phyloP scores from a whole-genome alignment of 768 basidiomycete genomes.

The Lactarius quietus region DNA sequence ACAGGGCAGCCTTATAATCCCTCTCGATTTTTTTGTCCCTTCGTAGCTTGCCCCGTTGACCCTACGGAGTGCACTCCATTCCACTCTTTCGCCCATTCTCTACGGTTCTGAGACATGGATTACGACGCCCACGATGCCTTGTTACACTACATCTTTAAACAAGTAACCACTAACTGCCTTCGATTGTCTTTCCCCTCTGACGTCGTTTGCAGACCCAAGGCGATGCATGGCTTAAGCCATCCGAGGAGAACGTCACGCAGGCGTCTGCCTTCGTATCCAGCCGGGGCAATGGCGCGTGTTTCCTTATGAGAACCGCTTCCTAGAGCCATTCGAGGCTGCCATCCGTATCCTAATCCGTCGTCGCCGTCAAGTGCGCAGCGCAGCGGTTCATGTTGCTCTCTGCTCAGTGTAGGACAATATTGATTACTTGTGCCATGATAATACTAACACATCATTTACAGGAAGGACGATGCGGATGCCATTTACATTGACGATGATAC shows the following conservation, averaged over 20 bases:
- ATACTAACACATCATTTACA: constrained; percentile 30
- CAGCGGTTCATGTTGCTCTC: constrained; percentile 76
- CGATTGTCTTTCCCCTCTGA: constrained; percentile 14
- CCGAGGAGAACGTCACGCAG: constrained; percentile 78
- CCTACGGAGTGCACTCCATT: constrained; percentile 11
- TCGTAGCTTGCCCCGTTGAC: constrained; percentile 22
- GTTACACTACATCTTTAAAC: constrained; percentile 75
- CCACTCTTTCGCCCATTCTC: background rate
- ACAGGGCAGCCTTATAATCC: constrained; percentile 4
- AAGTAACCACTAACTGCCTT: constrained; percentile 39
- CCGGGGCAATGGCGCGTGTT: constrained; percentile 73
- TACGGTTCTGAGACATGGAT: constrained; percentile 57
- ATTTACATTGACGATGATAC: constrained; percentile 77
- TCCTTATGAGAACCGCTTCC: constrained; percentile 78
- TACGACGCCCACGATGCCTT: constrained; percentile 80
- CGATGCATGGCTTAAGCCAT: constrained; percentile 83
- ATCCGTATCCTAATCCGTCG: constrained; percentile 72
- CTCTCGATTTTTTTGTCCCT: constrained; percentile 11
- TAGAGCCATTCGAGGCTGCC: constrained; percentile 80
- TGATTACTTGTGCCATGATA: background rate
- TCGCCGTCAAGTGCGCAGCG: constrained; percentile 76
- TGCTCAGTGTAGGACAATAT: constrained; percentile 52
- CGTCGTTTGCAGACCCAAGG: constrained; percentile 60
- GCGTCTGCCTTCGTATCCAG: constrained; percentile 73
- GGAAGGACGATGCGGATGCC: constrained; percentile 53